phyloP scores from a whole-genome alignment of 345 rosid species.

The Rhizophora apiculata region DNA sequence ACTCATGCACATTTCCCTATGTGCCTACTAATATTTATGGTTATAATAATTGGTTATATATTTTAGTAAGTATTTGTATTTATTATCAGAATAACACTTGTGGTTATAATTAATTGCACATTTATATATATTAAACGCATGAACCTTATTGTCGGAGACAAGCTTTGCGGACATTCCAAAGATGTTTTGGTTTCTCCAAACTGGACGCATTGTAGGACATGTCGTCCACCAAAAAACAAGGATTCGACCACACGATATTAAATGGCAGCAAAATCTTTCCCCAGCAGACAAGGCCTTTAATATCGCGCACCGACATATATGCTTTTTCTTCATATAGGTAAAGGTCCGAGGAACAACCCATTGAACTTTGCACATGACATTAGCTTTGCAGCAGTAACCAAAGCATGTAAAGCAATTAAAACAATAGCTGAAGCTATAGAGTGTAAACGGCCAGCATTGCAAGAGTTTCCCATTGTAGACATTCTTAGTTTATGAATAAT shows the following conservation, averaged over 20 bases:
- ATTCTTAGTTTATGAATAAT: too few relatives aligned
- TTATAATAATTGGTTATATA: too few relatives aligned
- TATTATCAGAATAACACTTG: too few relatives aligned
- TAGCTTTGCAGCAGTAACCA: background rate
- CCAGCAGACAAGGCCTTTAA: slow-evolving; percentile 15
- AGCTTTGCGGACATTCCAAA: background rate
- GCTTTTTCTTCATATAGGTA: slow-evolving; percentile 10
- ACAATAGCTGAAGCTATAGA: background rate
- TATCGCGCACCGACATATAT: slow-evolving; percentile 21
- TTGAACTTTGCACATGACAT: background rate
- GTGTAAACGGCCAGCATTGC: too few relatives aligned
- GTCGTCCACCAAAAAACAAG: background rate
- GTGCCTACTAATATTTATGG: too few relatives aligned
- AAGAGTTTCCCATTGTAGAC: too few relatives aligned
- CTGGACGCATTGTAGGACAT: background rate
- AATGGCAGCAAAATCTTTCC: slow-evolving; percentile 11
- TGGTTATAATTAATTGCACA: too few relatives aligned
- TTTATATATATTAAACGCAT: too few relatives aligned
- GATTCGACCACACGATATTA: slow-evolving; percentile 4
- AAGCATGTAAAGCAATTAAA: background rate
- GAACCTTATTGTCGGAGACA: too few relatives aligned
- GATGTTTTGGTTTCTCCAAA: slow-evolving; percentile 1
- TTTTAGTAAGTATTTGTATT: too few relatives aligned
- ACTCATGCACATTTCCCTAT: too few relatives aligned
- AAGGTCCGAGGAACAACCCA: background rate